Percentiles rank a stretch among this genome's conserved stretches.
These are phyloP conservation scores for Colletotrichum paranaense DNA, from an alignment of 2,329 filamentous ascomycete species.

Conservation along the genomic window DNA sequence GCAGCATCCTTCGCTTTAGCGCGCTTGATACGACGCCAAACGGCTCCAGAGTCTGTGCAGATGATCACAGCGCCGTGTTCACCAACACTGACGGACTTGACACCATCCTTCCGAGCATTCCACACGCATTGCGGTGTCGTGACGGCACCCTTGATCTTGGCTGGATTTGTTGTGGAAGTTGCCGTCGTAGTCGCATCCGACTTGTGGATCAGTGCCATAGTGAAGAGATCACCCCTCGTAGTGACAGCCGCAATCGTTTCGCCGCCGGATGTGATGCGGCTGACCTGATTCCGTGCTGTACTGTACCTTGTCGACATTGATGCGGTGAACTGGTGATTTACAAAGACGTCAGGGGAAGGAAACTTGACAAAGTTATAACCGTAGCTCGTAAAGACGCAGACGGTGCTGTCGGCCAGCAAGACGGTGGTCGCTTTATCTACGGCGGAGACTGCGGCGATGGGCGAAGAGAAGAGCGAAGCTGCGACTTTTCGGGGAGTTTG, in stretches of 20 bases:
- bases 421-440: slow-evolving; percentile 92
- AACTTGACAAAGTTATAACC: slow-evolving; percentile 94
- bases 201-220: slow-evolving; percentile 79
- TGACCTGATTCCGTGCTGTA: slow-evolving; percentile 73
- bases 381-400: slow-evolving; percentile 95
- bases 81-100: slow-evolving; percentile 86
- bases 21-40: slow-evolving; percentile 89
- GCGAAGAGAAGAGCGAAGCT: slow-evolving; percentile 80
- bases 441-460: slow-evolving; percentile 83
- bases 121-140: slow-evolving; percentile 85
- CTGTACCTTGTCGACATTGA: slow-evolving; percentile 76
- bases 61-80: slow-evolving; percentile 96
- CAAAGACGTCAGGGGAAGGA: slow-evolving; percentile 76
- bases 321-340: slow-evolving; percentile 75
- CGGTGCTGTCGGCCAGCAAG: slow-evolving; percentile 85
- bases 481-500: slow-evolving; percentile 86
- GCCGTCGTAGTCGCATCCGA: slow-evolving; percentile 68
- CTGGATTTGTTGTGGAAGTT: slow-evolving; percentile 89
- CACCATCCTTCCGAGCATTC: slow-evolving; percentile 89
- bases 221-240: slow-evolving; percentile 87
- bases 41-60: slow-evolving; percentile 90
- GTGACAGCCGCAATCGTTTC: slow-evolving; percentile 93
- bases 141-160: slow-evolving; percentile 87
- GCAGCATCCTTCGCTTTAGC: slow-evolving; percentile 80
- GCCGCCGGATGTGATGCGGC: slow-evolving; percentile 83